Conservation (phyloP, 2,329 filamentous ascomycete genomes). For the Delphinella strobiligena region DNA sequence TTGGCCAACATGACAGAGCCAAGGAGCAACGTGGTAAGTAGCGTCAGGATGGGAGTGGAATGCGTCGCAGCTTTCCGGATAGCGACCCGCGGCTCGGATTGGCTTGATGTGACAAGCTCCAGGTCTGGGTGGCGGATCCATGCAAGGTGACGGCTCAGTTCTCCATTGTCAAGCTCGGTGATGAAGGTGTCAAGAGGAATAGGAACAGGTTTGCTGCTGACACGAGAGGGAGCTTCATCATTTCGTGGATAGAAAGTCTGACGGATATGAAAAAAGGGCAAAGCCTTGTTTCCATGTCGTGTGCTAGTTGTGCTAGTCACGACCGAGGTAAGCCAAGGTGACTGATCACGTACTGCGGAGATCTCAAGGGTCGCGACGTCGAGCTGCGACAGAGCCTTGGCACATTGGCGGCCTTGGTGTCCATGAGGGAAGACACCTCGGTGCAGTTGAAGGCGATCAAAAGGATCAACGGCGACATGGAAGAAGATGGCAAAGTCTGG, state of each 20-base stretch:
- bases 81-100: no score
- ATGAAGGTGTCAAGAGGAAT: constrained; percentile 1
- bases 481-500: constrained; percentile 5
- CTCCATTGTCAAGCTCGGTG: constrained; percentile 1
- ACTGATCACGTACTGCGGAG: not conserved
- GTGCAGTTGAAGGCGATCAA: no score
- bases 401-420: not conserved
- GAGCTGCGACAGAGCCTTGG: not conserved
- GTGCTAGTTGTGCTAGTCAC: not conserved
- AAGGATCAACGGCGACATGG: not conserved
- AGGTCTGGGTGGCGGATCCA: no score
- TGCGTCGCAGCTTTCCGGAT: no score
- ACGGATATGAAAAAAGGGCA: no score
- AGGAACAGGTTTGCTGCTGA: not conserved
- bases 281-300: no score
- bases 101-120: no score
- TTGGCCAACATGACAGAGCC: no score
- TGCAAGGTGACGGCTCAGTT: constrained; percentile 4
- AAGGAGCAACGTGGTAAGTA: no score
- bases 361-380: constrained; percentile 4
- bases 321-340: not conserved
- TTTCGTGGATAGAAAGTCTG: no score
- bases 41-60: no score
- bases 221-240: no score
- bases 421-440: not conserved